Conservation (phyloP, 768 basidiomycete genomes). For the Termitomyces heimii region DNA sequence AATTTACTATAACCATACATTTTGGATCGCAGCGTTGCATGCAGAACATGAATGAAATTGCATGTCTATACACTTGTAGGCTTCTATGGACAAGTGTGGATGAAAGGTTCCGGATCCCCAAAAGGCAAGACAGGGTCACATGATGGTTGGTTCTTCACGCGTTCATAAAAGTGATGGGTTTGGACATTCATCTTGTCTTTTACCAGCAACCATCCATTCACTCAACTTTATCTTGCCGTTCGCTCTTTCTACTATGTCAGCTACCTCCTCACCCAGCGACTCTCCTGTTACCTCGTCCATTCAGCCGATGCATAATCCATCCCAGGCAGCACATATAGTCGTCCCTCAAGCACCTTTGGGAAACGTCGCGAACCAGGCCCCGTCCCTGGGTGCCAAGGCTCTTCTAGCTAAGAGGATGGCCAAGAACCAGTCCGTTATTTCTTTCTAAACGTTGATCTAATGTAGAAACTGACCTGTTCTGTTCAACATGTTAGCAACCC, state of each 20-base stretch:
- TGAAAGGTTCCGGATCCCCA: neutral
- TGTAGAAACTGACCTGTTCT: constrained; percentile 5
- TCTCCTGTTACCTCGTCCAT: constrained; percentile 60
- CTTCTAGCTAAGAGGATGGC: constrained; percentile 92
- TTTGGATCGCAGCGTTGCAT: neutral
- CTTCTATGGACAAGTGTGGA: neutral
- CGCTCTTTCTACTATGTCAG: neutral
- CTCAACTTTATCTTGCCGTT: neutral
- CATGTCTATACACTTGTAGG: neutral
- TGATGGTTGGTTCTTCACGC: constrained; percentile 10
- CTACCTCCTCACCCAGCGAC: constrained; percentile 58
- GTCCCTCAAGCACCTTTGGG: constrained; percentile 79
- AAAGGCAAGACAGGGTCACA: constrained; percentile 11
- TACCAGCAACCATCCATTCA: neutral
- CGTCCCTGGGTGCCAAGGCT: constrained; percentile 84
- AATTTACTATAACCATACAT: neutral
- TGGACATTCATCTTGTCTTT: neutral
- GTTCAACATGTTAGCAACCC: constrained; percentile 56
- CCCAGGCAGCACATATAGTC: constrained; percentile 71
- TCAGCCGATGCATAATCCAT: constrained; percentile 83
- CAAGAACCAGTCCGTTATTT: constrained; percentile 65
- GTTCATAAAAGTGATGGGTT: constrained; percentile 1
- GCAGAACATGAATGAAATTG: neutral
- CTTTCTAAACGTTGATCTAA: constrained; percentile 1
- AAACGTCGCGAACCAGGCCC: constrained; percentile 51